A percentile compares a stretch with the other conserved stretches of the same genome.
Conservation (phyloP, 176 grass and related monocot genomes). For the Raddia distichophylla region DNA sequence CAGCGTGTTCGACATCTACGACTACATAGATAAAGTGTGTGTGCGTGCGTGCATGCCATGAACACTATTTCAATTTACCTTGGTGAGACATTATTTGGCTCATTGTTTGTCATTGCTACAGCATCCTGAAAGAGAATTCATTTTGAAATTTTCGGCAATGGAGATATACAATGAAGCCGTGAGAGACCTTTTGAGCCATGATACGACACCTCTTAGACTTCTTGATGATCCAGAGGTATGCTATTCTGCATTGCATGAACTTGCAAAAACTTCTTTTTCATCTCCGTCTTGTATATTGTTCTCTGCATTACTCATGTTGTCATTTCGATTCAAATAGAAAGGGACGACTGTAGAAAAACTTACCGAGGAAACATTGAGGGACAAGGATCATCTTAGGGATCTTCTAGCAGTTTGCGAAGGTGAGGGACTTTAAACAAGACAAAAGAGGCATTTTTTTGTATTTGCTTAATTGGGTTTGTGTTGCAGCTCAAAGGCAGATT, state of each 20-base stretch:
- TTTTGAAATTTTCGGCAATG: conserved; percentile 89
- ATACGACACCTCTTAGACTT: conserved; percentile 77
- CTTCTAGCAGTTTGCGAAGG: conserved; percentile 88
- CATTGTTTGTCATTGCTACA: conserved; percentile 42
- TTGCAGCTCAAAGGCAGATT: conserved; percentile 85
- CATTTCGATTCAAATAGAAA: conserved; percentile 66
- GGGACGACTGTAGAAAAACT: conserved; percentile 92
- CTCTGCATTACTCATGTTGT: conserved; percentile 21
- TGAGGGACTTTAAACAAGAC: conserved; percentile 17
- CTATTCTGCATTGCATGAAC: conserved; percentile 37
- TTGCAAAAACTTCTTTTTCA: conserved; percentile 13
- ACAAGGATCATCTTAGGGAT: conserved; percentile 70
- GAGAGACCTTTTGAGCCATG: conserved; percentile 81
- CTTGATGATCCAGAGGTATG: conserved; percentile 97
- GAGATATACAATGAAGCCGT: conserved; percentile 99
- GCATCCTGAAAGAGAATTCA: conserved; percentile 89
- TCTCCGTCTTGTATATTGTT: conserved; percentile 5
- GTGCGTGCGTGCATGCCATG: not conserved
- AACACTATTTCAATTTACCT: not conserved
- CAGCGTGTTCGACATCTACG: conserved; percentile 78
- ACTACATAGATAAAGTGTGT: conserved; percentile 77
- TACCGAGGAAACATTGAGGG: conserved; percentile 78
- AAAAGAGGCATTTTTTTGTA: conserved; percentile 19
- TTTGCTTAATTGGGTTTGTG: conserved; percentile 39
- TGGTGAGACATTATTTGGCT: not conserved